Conservation (phyloP, 2,329 filamentous ascomycete genomes). For the Sporothrix pallida region DNA sequence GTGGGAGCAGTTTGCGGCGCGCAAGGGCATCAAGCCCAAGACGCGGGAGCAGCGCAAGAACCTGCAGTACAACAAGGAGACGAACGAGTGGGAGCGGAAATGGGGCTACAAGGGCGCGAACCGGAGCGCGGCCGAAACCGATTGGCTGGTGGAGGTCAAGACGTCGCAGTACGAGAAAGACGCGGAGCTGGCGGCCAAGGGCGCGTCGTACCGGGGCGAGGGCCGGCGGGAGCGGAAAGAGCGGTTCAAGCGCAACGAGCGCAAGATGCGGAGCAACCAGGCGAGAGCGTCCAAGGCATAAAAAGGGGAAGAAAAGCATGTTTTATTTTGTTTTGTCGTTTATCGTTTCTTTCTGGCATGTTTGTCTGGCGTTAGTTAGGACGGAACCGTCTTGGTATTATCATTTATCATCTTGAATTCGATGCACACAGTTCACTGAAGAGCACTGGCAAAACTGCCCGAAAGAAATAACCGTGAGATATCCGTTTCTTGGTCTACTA, state of each 20-base stretch:
- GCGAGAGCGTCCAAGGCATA: slow-evolving; percentile 49
- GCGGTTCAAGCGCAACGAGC: slow-evolving; percentile 72
- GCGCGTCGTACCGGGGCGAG: slow-evolving; percentile 65
- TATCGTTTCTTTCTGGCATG: not conserved
- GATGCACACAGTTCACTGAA: not conserved
- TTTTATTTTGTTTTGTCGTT: not conserved
- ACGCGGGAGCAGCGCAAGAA: slow-evolving; percentile 75
- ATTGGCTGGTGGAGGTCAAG: slow-evolving; percentile 88
- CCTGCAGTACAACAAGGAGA: slow-evolving; percentile 82
- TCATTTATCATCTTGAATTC: not conserved
- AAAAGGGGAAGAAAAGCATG: not conserved
- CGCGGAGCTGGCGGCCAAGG: slow-evolving; percentile 62
- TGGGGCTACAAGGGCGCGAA: slow-evolving; percentile 86
- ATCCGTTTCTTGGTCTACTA: not conserved
- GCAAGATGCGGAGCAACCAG: slow-evolving; percentile 71
- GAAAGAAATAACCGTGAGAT: slow-evolving; percentile 9
- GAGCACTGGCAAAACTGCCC: no score
- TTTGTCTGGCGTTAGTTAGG: slow-evolving; percentile 20
- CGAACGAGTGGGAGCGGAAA: slow-evolving; percentile 86
- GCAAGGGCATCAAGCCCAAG: slow-evolving; percentile 95
- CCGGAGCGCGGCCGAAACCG: slow-evolving; percentile 80
- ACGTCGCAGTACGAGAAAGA: slow-evolving; percentile 75
- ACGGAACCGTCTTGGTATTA: slow-evolving; percentile 23
- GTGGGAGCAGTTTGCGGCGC: slow-evolving; percentile 94
- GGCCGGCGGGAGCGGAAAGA: slow-evolving; percentile 70